Percentiles rank a stretch among this genome's conserved stretches.
These are phyloP conservation scores for Corchorus capsularis DNA, from an alignment of 345 rosid genomes.

Conservation along the genomic window DNA sequence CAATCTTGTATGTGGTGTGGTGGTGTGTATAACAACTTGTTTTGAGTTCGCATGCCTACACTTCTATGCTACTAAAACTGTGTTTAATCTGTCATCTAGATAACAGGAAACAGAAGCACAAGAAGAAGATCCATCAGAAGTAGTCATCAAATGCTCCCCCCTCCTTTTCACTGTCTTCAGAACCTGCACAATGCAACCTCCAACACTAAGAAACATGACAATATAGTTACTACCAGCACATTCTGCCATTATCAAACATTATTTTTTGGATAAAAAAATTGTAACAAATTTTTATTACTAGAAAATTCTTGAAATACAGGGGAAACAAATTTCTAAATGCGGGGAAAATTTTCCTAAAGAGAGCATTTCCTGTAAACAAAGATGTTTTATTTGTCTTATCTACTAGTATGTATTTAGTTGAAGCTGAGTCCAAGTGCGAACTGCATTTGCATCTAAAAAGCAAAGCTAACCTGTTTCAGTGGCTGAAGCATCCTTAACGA, in stretches of 20 bases:
- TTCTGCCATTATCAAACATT: constrained; percentile 17
- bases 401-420: not conserved
- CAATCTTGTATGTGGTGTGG: constrained; percentile 17
- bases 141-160: constrained; percentile 84
- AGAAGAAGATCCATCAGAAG: constrained; percentile 51
- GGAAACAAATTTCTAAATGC: constrained; percentile 5
- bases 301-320: not conserved
- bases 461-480: constrained; percentile 55
- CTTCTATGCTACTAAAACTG: constrained; percentile 6
- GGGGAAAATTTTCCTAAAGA: constrained; percentile 5
- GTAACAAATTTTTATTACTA: not conserved
- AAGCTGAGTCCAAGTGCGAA: constrained; percentile 10
- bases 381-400: not conserved
- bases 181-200: constrained; percentile 54
- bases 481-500: constrained; percentile 58
- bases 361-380: not conserved
- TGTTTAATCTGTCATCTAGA: constrained; percentile 24
- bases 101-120: constrained; percentile 2
- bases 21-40: constrained; percentile 12
- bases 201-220: constrained; percentile 19
- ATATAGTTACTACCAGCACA: constrained; percentile 13
- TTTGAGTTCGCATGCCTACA: constrained; percentile 24
- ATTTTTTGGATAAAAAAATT: not conserved
- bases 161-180: constrained; percentile 58
- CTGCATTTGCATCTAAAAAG: constrained; percentile 22